Conservation (phyloP, 2,329 filamentous ascomycete species). For the Alternaria triticina region DNA sequence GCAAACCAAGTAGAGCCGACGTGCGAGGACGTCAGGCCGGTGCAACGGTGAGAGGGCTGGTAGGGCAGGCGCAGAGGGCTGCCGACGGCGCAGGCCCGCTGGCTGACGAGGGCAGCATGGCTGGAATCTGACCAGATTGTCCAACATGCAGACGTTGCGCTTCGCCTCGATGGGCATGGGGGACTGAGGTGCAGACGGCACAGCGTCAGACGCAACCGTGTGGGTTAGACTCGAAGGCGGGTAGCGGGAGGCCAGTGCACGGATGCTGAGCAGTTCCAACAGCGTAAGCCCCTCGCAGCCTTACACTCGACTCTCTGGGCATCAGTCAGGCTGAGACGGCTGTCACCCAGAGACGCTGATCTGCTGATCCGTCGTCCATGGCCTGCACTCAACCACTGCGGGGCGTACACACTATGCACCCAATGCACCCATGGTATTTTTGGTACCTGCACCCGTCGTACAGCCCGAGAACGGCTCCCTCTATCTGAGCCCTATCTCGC, state of each 20-base stretch:
- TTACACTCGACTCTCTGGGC: constrained; percentile 20
- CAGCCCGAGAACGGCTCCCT: background rate
- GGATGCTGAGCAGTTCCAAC: constrained; percentile 1
- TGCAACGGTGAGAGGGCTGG: constrained; percentile 12
- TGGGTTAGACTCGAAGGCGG: constrained; percentile 16
- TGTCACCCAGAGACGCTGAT: constrained; percentile 1
- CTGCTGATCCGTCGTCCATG: constrained; percentile 5
- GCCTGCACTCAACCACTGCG: constrained; percentile 5
- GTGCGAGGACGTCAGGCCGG: constrained; percentile 22
- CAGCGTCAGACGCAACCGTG: constrained; percentile 4
- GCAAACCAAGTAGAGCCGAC: constrained; percentile 21
- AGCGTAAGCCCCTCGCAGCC: constrained; percentile 23
- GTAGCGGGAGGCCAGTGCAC: constrained; percentile 18
- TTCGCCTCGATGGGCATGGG: constrained; percentile 2
- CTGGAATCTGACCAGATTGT: constrained; percentile 7
- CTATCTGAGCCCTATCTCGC: background rate
- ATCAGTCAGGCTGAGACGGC: constrained; percentile 5
- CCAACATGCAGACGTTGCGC: constrained; percentile 7
- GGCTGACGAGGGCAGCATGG: constrained; percentile 9
- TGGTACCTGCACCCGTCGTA: background rate
- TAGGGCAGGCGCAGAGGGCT: constrained; percentile 3
- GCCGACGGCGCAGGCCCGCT: constrained; percentile 13
- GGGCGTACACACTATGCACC: constrained; percentile 17
- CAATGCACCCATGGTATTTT: background rate
- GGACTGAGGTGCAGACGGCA: constrained; percentile 11